Conservation (phyloP, 129 eudicot species). For the Pittosporum tobira region DNA sequence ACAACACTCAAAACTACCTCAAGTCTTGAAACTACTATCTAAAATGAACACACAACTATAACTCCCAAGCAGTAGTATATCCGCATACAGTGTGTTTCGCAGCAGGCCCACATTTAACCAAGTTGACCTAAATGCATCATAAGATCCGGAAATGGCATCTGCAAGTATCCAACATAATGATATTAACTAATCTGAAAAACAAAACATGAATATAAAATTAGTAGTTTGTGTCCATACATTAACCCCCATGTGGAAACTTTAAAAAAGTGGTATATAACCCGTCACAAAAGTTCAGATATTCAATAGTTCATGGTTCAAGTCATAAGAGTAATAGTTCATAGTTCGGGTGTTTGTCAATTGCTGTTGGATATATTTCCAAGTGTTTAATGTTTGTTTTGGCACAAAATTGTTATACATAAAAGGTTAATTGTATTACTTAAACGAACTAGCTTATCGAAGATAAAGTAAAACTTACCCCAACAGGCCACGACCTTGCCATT, state of each 20-base stretch:
- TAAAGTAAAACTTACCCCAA: slow-evolving; percentile 56
- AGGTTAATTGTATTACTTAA: neutral
- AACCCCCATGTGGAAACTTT: neutral
- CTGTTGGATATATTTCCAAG: neutral
- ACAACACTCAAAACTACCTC: neutral
- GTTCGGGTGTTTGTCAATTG: too few relatives aligned
- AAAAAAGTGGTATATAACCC: neutral
- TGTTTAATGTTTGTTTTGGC: neutral
- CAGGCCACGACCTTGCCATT: slow-evolving; percentile 89
- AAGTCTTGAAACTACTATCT: neutral
- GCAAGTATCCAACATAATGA: slow-evolving; percentile 19
- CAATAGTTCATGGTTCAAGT: neutral
- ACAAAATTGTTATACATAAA: neutral
- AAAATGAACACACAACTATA: neutral
- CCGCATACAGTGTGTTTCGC: neutral
- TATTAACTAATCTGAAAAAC: neutral
- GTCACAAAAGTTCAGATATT: neutral
- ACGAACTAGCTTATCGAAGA: neutral
- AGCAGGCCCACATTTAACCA: neutral
- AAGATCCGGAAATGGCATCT: slow-evolving; percentile 72
- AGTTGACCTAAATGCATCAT: slow-evolving; percentile 6
- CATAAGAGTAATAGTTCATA: neutral
- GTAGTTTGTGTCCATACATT: too few relatives aligned
- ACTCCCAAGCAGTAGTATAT: too few relatives aligned
- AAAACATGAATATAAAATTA: neutral